phyloP scores from a whole-genome alignment of 306 rosid species.

The Cicer judaicum region DNA sequence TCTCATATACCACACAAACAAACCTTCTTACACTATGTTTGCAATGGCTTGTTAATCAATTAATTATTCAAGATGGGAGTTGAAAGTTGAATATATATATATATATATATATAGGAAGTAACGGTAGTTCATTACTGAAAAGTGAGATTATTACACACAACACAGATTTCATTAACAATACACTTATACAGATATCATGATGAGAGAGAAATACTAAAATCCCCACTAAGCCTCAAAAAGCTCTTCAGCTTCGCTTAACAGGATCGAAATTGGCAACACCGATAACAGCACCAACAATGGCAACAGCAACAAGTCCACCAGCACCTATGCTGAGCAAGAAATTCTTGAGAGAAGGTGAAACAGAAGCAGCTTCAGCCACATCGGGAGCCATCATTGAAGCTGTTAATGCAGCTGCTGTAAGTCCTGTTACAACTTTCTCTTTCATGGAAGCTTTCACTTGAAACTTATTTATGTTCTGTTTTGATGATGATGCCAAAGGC shows the following conservation, averaged over 20 bases:
- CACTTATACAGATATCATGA: slow-evolving; percentile 28
- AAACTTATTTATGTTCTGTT: slow-evolving; percentile 41
- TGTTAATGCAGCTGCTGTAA: slow-evolving; percentile 72
- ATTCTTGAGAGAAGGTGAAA: slow-evolving; percentile 88
- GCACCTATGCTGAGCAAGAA: slow-evolving; percentile 91
- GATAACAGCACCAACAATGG: slow-evolving; percentile 71
- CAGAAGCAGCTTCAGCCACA: slow-evolving; percentile 82
- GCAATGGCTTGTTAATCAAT: too few species aligned
- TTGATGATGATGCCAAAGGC: slow-evolving; percentile 42
- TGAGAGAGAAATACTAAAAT: slow-evolving; percentile 47
- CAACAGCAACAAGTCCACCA: slow-evolving; percentile 72
- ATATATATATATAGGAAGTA: too few species aligned
- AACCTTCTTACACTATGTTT: too few species aligned
- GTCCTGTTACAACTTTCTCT: slow-evolving; percentile 75
- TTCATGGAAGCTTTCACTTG: slow-evolving; percentile 71
- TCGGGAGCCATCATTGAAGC: slow-evolving; percentile 79
- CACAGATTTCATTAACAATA: slow-evolving; percentile 43
- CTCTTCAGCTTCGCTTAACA: slow-evolving; percentile 73
- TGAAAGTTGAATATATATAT: too few species aligned
- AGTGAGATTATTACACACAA: slow-evolving; percentile 46
- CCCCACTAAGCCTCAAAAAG: neutral
- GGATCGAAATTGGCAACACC: slow-evolving; percentile 97
- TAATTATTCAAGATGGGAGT: too few species aligned
- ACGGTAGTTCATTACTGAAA: too few species aligned
- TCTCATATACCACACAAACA: too few species aligned